Conservation (phyloP, 2,329 filamentous ascomycete genomes). For the Penicillium sclerotiorum region DNA sequence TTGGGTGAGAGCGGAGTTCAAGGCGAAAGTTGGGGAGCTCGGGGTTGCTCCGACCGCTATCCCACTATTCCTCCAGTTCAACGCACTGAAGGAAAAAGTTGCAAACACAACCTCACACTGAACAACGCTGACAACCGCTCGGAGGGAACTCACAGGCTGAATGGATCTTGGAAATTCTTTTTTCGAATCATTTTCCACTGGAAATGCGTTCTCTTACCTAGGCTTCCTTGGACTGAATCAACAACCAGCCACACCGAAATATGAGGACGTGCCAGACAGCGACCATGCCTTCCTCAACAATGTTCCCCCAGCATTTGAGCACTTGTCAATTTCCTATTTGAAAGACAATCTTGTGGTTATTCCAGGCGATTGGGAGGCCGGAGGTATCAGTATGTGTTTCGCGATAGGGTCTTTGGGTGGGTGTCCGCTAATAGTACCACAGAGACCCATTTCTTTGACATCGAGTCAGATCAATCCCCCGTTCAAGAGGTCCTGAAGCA, state of each 20-base stretch:
- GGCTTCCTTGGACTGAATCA: conserved; percentile 7
- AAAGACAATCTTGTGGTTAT: conserved; percentile 14
- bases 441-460: conserved; percentile 13
- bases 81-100: too few relatives aligned
- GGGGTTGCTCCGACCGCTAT: too few relatives aligned
- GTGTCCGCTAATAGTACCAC: neutral
- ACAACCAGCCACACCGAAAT: neutral
- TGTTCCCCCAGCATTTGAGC: conserved; percentile 3
- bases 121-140: too few relatives aligned
- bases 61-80: too few relatives aligned
- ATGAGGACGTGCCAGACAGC: neutral
- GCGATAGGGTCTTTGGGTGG: neutral
- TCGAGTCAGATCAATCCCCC: conserved; percentile 6
- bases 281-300: conserved; percentile 4
- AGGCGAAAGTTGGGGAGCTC: too few relatives aligned
- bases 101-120: too few relatives aligned
- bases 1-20: too few relatives aligned
- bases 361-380: conserved; percentile 11
- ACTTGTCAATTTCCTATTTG: conserved; percentile 8
- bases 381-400: conserved; percentile 7
- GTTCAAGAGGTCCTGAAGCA: conserved; percentile 2
- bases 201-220: conserved; percentile 5
- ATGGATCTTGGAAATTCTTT: conserved; percentile 12
- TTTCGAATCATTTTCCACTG: conserved; percentile 4
- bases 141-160: too few relatives aligned